Evolutionary conservation across 2,329 filamentous ascomycete genomes (phyloP), one percentile per base, ranked within the genome.

Genomic region (Pseudogymnoascus sp.): DNA sequence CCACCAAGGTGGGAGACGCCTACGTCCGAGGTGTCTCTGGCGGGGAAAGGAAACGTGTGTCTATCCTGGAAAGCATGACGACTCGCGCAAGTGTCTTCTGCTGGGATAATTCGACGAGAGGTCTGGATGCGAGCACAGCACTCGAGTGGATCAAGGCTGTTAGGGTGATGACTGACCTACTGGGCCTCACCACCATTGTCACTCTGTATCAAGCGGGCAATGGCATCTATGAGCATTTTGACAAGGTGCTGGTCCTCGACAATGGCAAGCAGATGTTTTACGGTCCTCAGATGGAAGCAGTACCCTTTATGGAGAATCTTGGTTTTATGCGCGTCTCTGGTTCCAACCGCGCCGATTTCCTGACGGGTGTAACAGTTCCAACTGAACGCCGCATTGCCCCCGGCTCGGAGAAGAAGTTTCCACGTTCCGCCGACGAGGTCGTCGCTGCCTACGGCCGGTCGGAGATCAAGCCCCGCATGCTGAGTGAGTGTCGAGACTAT

Each of bases 151-250:
- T 79, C 26, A 83, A 82, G 65, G 79, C 81, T 2, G 71, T 88
- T 13, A 75, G 85, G 6, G 79, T 81, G 5, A 75, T 87, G 77
- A 86, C 84, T 0, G 82, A 88, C 62, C 76, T 84, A 1, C 72
- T 82, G 2, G 81, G 82, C 0, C 72, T 85, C 3, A 74, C 82
- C 0, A 79, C 82, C 0, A 81, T 86, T 56, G 82, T 85, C 10
- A 85, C 83, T 0, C 74, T 88, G 0, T 89, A 89, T 67, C 86
- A 89, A 67, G 85, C 86, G 2, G 83, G 83, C 5, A 86, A 89
- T 59, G 82, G 80, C 21, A 88, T 89, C 61, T 88, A 86, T 68
- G 75, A 86, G 23, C 76, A 84, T 0, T 88, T 89, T 67, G 84
- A 89, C 68, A 89, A 88, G 67, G 84, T 88, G 0, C 74, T 88